phyloP scores from a whole-genome alignment of 768 basidiomycete species.

The Pisolithus orientalis region DNA sequence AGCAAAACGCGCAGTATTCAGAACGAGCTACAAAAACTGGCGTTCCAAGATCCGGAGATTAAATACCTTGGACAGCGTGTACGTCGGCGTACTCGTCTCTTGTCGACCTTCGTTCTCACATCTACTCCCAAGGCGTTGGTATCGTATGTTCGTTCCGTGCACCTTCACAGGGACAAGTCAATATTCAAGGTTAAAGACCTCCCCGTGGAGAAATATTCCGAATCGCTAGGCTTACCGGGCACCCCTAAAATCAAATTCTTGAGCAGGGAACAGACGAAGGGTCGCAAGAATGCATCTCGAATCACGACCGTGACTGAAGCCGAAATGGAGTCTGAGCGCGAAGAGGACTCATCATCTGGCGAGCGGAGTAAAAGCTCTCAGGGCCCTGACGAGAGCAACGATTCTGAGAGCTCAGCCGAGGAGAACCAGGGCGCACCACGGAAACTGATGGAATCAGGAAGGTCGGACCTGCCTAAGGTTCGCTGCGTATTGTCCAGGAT shows the following conservation, averaged over 20 bases:
- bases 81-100: slow-evolving; percentile 21
- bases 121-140: slow-evolving; percentile 72
- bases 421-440: background rate
- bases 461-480: slow-evolving; percentile 37
- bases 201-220: slow-evolving; percentile 79
- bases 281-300: slow-evolving; percentile 68
- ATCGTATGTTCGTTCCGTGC: slow-evolving; percentile 88
- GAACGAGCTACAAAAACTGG: slow-evolving; percentile 86
- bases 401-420: slow-evolving; percentile 21
- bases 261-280: slow-evolving; percentile 57
- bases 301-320: slow-evolving; percentile 32
- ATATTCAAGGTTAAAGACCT: slow-evolving; percentile 84
- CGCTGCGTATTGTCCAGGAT: slow-evolving; percentile 5
- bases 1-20: slow-evolving; percentile 83
- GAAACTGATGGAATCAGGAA: background rate
- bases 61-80: slow-evolving; percentile 95
- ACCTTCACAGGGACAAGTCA: slow-evolving; percentile 90
- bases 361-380: slow-evolving; percentile 13
- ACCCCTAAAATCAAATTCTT: slow-evolving; percentile 94
- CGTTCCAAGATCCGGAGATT: slow-evolving; percentile 93
- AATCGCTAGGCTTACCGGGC: slow-evolving; percentile 88
- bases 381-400: slow-evolving; percentile 15
- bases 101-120: background rate
- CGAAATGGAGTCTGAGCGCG: slow-evolving; percentile 21
- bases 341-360: slow-evolving; percentile 9